Evolutionary conservation across 2,329 filamentous ascomycete genomes (phyloP).

Genomic region (Basipetospora chlamydospora): DNA sequence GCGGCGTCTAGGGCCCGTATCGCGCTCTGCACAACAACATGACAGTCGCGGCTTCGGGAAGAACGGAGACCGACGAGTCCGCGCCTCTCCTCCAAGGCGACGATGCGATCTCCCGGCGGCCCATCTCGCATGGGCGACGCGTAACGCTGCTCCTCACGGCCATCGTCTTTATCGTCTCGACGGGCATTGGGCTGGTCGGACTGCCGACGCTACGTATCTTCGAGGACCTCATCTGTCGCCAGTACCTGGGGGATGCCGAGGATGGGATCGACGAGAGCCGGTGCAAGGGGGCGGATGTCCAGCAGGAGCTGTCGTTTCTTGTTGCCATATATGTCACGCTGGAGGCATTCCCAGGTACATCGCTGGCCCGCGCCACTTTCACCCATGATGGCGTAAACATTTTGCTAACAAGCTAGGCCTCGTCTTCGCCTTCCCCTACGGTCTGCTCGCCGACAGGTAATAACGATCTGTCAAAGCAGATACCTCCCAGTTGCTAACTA

Average conservation of each 20-base stretch:
- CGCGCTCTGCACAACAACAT: too few relatives aligned
- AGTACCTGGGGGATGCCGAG: constrained; percentile 50
- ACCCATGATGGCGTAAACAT: too few relatives aligned
- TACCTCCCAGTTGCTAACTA: not conserved
- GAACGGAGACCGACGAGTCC: not conserved
- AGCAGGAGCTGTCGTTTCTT: constrained; percentile 1
- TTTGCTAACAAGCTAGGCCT: too few relatives aligned
- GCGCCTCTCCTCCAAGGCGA: not conserved
- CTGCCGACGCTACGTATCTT: constrained; percentile 1
- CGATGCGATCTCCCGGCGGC: not conserved
- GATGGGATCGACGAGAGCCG: constrained; percentile 27
- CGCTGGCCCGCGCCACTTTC: too few relatives aligned
- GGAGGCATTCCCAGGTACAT: constrained; percentile 3
- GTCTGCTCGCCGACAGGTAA: not conserved
- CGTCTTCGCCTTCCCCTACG: not conserved
- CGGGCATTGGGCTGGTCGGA: not conserved
- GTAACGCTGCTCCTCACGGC: not conserved
- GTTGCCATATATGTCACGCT: constrained; percentile 3
- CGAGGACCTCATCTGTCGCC: constrained; percentile 15
- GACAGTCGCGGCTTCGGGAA: too few relatives aligned
- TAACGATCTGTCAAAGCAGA: not conserved
- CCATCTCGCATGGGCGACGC: not conserved
- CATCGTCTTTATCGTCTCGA: not conserved
- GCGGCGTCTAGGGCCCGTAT: too few relatives aligned
- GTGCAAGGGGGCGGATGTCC: constrained; percentile 1